These are phyloP conservation scores for Furcasterigmium furcatum DNA, from an alignment of 2,329 filamentous ascomycete genomes.

Conservation along the genomic window DNA sequence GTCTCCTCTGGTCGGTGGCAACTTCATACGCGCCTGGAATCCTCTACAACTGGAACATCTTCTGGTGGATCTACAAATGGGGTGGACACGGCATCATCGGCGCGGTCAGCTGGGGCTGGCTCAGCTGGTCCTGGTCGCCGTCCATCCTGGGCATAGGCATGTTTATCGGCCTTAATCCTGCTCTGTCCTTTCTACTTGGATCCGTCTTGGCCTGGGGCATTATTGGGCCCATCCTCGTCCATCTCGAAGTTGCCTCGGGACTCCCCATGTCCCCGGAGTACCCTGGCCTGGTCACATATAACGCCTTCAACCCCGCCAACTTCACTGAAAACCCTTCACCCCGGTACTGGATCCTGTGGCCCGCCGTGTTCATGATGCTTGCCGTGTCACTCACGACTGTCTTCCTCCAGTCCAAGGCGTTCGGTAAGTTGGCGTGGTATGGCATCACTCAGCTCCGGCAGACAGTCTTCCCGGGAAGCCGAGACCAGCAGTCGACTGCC, in stretches of 20 bases:
- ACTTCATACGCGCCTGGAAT: neutral
- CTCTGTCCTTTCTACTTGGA: neutral
- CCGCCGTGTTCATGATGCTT: constrained; percentile 1
- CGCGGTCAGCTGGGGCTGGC: constrained; percentile 1
- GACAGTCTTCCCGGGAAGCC: neutral
- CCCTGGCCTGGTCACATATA: neutral
- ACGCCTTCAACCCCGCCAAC: neutral
- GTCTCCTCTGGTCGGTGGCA: neutral
- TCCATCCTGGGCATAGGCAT: neutral
- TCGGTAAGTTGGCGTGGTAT: neutral
- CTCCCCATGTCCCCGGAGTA: neutral
- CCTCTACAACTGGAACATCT: neutral
- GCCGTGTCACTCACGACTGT: neutral
- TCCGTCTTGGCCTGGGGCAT: neutral
- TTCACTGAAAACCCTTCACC: neutral
- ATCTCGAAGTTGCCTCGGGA: neutral
- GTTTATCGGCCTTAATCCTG: neutral
- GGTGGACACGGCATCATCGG: neutral
- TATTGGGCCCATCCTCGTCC: neutral
- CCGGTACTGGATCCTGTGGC: constrained; percentile 5
- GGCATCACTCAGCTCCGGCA: neutral
- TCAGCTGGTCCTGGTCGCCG: neutral
- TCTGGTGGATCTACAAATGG: constrained; percentile 1
- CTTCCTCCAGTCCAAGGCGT: neutral
- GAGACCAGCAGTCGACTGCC: neutral